Conservation (phyloP, 1,139 yeast genomes). For the Wickerhamiella pararugosa region DNA sequence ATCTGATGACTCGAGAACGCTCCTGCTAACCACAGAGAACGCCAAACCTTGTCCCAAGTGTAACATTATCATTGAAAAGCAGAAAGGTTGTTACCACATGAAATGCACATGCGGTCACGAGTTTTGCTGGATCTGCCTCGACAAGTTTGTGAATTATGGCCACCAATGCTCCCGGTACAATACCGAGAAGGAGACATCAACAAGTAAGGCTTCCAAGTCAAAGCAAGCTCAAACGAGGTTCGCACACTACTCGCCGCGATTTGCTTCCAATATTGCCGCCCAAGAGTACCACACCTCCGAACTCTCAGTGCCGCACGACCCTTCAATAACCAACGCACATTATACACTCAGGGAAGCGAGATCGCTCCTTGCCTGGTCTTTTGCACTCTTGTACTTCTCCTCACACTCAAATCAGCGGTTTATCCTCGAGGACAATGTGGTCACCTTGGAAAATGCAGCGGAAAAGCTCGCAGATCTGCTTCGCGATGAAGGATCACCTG, state of each 20-base stretch:
- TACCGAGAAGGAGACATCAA: not conserved
- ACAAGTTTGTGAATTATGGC: conserved; percentile 64
- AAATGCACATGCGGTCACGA: conserved; percentile 63
- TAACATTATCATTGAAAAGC: conserved; percentile 45
- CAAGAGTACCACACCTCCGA: not conserved
- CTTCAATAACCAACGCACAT: conserved; percentile 57
- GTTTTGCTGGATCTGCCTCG: conserved; percentile 89
- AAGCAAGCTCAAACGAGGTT: conserved; percentile 8
- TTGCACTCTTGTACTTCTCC: conserved; percentile 64
- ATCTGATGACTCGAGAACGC: conserved; percentile 76
- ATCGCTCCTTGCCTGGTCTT: conserved; percentile 79
- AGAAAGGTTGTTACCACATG: conserved; percentile 97
- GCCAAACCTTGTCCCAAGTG: conserved; percentile 65
- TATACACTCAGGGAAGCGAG: conserved; percentile 52
- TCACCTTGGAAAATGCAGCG: conserved; percentile 52
- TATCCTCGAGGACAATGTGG: conserved; percentile 63
- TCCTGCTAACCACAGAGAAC: conserved; percentile 77
- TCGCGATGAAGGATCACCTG: conserved; percentile 17
- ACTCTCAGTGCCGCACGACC: not conserved
- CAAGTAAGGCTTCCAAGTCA: not conserved
- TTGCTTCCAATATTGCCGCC: conserved; percentile 7
- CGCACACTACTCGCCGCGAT: conserved; percentile 10
- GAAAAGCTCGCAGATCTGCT: conserved; percentile 68
- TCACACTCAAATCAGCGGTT: conserved; percentile 30
- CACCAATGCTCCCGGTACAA: conserved; percentile 11